Evolutionary conservation across 495 filamentous ascomycete genomes (phyloP).

Genomic region (Penicillium verhagenii): DNA sequence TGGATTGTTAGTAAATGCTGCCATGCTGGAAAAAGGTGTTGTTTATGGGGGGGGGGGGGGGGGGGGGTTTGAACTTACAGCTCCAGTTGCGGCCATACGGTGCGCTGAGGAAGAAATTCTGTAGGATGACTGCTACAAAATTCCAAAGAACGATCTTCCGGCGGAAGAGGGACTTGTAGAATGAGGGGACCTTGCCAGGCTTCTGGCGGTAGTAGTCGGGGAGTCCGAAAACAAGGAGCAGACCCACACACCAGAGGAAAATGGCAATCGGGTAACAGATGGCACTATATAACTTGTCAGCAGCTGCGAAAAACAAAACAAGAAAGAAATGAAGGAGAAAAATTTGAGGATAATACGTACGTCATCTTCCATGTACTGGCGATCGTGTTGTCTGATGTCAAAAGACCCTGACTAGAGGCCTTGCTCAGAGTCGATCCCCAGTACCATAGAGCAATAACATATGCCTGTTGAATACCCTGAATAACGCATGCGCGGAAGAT

Average conservation of each 20-base stretch:
- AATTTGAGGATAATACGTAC: slow-evolving; percentile 25
- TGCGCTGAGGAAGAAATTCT: slow-evolving; percentile 51
- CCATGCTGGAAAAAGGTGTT: neutral
- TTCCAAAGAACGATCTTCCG: slow-evolving; percentile 50
- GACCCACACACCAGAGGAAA: slow-evolving; percentile 39
- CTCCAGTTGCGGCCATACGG: slow-evolving; percentile 51
- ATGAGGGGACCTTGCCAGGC: slow-evolving; percentile 64
- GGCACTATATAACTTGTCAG: slow-evolving; percentile 25
- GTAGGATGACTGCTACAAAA: slow-evolving; percentile 46
- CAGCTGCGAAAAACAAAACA: slow-evolving; percentile 5
- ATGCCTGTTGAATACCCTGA: slow-evolving; percentile 48
- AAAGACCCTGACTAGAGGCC: slow-evolving; percentile 32
- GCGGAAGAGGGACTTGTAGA: slow-evolving; percentile 46
- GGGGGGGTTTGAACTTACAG: slow-evolving; percentile 31
- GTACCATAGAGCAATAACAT: slow-evolving; percentile 51
- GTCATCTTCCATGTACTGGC: slow-evolving; percentile 48
- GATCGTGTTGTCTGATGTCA: slow-evolving; percentile 29
- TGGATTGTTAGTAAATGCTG: slow-evolving; percentile 12
- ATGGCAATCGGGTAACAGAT: slow-evolving; percentile 44
- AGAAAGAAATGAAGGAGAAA: neutral
- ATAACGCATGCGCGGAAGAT: slow-evolving; percentile 52
- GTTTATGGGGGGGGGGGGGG: neutral
- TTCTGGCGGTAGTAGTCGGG: slow-evolving; percentile 56
- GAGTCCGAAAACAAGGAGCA: slow-evolving; percentile 41
- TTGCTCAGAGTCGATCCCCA: slow-evolving; percentile 46